Percentiles rank a stretch among this genome's conserved stretches.
These are phyloP conservation scores for Chaetomidium leptoderma DNA, from an alignment of 495 filamentous ascomycete genomes.

Conservation along the genomic window DNA sequence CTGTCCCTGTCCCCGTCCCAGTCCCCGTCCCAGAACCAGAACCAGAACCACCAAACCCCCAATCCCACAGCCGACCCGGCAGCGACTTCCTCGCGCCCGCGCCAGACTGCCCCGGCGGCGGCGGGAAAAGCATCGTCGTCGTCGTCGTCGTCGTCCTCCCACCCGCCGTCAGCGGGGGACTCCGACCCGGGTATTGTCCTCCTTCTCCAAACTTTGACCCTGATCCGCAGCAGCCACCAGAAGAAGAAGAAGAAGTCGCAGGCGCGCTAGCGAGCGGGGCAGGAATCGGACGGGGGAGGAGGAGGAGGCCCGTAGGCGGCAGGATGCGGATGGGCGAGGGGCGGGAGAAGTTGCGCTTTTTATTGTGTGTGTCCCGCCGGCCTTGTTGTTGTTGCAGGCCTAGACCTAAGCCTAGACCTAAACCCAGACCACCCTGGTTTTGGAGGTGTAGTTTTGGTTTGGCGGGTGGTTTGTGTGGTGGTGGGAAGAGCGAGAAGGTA, in stretches of 20 bases:
- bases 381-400: not conserved
- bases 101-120: not conserved
- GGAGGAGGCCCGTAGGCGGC: not conserved
- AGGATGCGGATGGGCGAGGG: not conserved
- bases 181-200: not conserved
- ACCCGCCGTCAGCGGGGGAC: not conserved
- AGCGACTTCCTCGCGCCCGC: not conserved
- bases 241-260: not conserved
- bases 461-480: not conserved
- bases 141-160: not conserved
- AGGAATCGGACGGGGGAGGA: not conserved
- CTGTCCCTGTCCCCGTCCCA: not conserved
- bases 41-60: not conserved
- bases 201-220: not conserved
- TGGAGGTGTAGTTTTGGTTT: not conserved
- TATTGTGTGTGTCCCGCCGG: not conserved
- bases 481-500: conserved; percentile 7
- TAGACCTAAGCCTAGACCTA: too few relatives aligned
- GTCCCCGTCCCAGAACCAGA: not conserved
- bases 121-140: not conserved
- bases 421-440: too few relatives aligned
- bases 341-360: not conserved
- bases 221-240: not conserved
- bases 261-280: too few relatives aligned
- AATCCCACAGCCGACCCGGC: not conserved